Evolutionary conservation across 140 eudicot genomes (phyloP).

Genomic region (Erigeron philadelphicus): DNA sequence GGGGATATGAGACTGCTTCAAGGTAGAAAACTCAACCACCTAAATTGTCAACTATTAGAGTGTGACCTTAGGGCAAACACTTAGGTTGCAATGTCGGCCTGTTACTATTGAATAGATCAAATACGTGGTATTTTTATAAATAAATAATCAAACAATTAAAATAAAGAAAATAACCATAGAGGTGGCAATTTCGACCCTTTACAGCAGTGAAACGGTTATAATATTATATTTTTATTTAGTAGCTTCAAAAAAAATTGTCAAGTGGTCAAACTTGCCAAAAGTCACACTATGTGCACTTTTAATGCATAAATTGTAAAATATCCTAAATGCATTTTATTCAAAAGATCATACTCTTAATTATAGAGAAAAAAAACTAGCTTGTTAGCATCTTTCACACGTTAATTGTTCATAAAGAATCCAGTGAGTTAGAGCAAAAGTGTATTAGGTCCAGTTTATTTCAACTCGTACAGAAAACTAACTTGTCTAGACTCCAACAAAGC

Average conservation of each 20-base stretch:
- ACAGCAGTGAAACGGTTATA: no score
- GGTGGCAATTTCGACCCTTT: no score
- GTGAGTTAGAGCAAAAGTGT: background rate
- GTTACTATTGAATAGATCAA: background rate
- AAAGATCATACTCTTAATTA: background rate
- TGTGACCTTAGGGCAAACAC: background rate
- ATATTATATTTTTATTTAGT: no score
- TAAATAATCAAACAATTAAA: background rate
- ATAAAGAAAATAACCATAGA: no score
- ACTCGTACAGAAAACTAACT: background rate
- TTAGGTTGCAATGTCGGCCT: background rate
- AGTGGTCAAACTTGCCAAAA: no score
- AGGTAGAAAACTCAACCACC: background rate
- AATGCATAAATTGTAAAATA: background rate
- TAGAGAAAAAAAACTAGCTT: background rate
- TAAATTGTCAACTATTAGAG: background rate
- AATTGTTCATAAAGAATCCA: background rate
- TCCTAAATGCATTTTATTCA: background rate
- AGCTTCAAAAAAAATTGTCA: no score
- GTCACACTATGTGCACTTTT: no score
- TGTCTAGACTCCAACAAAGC: background rate
- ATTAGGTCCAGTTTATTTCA: background rate
- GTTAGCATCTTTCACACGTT: background rate
- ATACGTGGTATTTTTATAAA: background rate
- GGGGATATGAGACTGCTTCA: no score